phyloP scores from a whole-genome alignment of 192 early-diverging fungal genomes.

The Backusella parvicylindrica region DNA sequence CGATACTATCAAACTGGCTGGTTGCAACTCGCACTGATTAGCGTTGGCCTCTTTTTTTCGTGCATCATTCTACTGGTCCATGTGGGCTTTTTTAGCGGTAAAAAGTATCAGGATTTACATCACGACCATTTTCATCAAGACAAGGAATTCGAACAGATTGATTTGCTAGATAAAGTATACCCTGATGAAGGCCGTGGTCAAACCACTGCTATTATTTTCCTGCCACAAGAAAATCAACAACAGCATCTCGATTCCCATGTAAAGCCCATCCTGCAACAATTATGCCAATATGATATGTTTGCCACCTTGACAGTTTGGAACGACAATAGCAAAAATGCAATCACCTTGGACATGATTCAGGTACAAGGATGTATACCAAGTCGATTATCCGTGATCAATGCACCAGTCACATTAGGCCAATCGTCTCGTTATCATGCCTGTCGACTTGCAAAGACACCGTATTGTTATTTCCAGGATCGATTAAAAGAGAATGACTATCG shows the following conservation, averaged over 20 bases:
- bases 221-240: background rate
- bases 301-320: constrained; percentile 54
- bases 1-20: constrained; percentile 11
- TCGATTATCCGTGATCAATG: constrained; percentile 46
- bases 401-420: constrained; percentile 45
- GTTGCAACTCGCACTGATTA: background rate
- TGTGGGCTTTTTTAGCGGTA: constrained; percentile 33
- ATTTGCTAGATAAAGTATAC: constrained; percentile 38
- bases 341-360: constrained; percentile 36
- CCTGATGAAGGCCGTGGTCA: constrained; percentile 45
- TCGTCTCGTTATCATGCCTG: constrained; percentile 57
- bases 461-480: constrained; percentile 56
- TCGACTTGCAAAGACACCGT: constrained; percentile 46
- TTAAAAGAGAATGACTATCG: constrained; percentile 17
- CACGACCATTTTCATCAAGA: constrained; percentile 16
- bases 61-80: constrained; percentile 29
- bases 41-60: background rate
- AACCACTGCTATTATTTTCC: constrained; percentile 43
- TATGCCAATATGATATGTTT: constrained; percentile 58
- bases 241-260: constrained; percentile 35
- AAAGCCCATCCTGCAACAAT: constrained; percentile 41
- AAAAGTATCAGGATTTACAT: constrained; percentile 28
- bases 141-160: constrained; percentile 18
- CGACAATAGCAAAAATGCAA: constrained; percentile 34
- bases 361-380: constrained; percentile 23